phyloP scores from a whole-genome alignment of 2,329 filamentous ascomycete species.

The Bipolaris oryzae region DNA sequence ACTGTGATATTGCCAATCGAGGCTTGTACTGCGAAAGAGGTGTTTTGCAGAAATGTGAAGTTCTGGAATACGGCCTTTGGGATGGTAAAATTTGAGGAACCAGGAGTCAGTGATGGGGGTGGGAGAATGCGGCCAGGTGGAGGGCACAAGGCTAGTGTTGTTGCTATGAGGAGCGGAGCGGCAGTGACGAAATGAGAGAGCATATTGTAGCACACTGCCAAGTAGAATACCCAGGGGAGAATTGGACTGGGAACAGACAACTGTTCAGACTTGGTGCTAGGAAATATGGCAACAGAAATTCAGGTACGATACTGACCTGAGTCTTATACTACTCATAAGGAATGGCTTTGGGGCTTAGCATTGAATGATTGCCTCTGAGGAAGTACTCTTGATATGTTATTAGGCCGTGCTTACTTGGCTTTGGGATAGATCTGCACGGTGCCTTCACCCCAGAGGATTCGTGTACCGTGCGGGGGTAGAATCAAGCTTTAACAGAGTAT shows the following conservation, averaged over 20 bases:
- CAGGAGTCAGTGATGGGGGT: constrained; percentile 16
- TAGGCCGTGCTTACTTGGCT: constrained; percentile 1
- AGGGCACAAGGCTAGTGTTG: constrained; percentile 22
- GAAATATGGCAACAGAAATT: background rate
- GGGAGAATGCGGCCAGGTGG: constrained; percentile 33
- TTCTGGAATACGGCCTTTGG: constrained; percentile 9
- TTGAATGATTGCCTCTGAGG: background rate
- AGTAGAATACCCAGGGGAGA: background rate
- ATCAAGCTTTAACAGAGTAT: background rate
- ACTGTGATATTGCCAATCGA: constrained; percentile 24
- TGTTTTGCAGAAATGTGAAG: constrained; percentile 17
- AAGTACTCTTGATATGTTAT: background rate
- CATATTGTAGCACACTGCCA: background rate
- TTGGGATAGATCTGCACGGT: constrained; percentile 1
- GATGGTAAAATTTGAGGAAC: constrained; percentile 9
- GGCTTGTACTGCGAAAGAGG: constrained; percentile 33
- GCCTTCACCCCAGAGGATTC: background rate
- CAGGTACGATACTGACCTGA: background rate
- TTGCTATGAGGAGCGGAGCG: background rate
- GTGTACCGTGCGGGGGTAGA: background rate
- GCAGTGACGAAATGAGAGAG: background rate
- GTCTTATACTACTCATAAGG: constrained; percentile 1
- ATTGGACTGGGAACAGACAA: background rate
- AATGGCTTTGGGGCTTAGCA: background rate
- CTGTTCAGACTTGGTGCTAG: background rate